These are phyloP conservation scores for Pichia sp. DNA, from an alignment of 1,139 yeast species.

Conservation along the genomic window DNA sequence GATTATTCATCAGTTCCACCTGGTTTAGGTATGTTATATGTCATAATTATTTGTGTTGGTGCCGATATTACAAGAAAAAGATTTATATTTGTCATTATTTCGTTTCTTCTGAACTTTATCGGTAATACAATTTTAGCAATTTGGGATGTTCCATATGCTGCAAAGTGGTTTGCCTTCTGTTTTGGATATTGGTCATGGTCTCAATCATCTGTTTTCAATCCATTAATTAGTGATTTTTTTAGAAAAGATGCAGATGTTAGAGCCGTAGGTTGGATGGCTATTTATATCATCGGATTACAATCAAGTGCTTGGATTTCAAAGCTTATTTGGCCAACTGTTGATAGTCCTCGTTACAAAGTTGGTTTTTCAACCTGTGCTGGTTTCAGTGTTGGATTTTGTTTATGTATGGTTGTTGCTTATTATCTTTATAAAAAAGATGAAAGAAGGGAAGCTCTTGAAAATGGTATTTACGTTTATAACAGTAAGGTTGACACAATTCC, in stretches of 20 bases:
- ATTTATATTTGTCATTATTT: constrained; percentile 40
- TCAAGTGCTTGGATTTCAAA: constrained; percentile 39
- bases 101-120: constrained; percentile 35
- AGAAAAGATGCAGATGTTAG: constrained; percentile 40
- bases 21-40: constrained; percentile 45
- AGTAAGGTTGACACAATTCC: constrained; percentile 24
- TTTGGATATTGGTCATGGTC: constrained; percentile 46
- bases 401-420: constrained; percentile 37
- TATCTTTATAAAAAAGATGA: constrained; percentile 56
- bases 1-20: constrained; percentile 41
- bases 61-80: constrained; percentile 45
- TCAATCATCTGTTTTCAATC: constrained; percentile 36
- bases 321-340: constrained; percentile 45
- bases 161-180: constrained; percentile 46
- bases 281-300: constrained; percentile 41
- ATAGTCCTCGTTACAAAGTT: constrained; percentile 43
- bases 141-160: constrained; percentile 41
- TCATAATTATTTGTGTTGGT: constrained; percentile 37
- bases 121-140: constrained; percentile 38
- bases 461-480: constrained; percentile 47
- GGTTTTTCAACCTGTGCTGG: constrained; percentile 38
- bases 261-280: constrained; percentile 38
- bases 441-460: constrained; percentile 41
- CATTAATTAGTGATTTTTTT: constrained; percentile 43
- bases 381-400: constrained; percentile 22